These are phyloP conservation scores for Talaromyces sp. DNA, from an alignment of 2,329 filamentous ascomycete genomes.

Conservation along the genomic window DNA sequence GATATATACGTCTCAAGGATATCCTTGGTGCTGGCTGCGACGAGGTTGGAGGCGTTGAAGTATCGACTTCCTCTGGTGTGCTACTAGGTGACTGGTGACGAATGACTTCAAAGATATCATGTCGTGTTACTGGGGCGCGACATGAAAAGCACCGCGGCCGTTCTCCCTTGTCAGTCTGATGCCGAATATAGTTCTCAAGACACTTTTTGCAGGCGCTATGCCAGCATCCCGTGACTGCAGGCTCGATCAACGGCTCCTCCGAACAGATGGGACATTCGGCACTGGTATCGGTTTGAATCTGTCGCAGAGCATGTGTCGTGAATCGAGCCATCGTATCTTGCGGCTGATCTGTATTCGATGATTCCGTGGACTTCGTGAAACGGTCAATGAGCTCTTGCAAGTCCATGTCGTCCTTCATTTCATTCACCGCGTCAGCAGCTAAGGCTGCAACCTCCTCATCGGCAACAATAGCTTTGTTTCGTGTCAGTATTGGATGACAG, in stretches of 20 bases:
- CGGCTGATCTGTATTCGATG: slow-evolving; percentile 43
- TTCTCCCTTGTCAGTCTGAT: slow-evolving; percentile 71
- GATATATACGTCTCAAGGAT: slow-evolving; percentile 56
- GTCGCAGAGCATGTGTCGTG: slow-evolving; percentile 77
- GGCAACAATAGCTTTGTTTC: slow-evolving; percentile 75
- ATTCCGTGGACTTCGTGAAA: slow-evolving; percentile 67
- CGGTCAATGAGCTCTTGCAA: slow-evolving; percentile 76
- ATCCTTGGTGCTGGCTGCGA: slow-evolving; percentile 46
- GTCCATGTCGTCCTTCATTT: slow-evolving; percentile 93
- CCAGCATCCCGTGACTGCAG: slow-evolving; percentile 94
- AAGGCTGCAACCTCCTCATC: slow-evolving; percentile 81
- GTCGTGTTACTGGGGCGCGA: slow-evolving; percentile 70
- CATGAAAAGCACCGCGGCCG: slow-evolving; percentile 85
- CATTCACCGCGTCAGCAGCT: slow-evolving; percentile 71
- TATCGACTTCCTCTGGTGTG: slow-evolving; percentile 41
- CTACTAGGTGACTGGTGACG: slow-evolving; percentile 55
- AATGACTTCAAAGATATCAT: slow-evolving; percentile 89
- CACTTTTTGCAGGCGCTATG: slow-evolving; percentile 95
- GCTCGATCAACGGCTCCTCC: slow-evolving; percentile 92
- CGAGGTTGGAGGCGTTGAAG: slow-evolving; percentile 34
- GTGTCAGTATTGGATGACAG: slow-evolving; percentile 84
- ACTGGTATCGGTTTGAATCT: slow-evolving; percentile 84
- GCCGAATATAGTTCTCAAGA: slow-evolving; percentile 81
- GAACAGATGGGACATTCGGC: slow-evolving; percentile 92
- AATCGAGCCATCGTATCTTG: slow-evolving; percentile 64